These are phyloP conservation scores for Mycena galericulata DNA, from an alignment of 768 basidiomycete genomes.

Conservation along the genomic window DNA sequence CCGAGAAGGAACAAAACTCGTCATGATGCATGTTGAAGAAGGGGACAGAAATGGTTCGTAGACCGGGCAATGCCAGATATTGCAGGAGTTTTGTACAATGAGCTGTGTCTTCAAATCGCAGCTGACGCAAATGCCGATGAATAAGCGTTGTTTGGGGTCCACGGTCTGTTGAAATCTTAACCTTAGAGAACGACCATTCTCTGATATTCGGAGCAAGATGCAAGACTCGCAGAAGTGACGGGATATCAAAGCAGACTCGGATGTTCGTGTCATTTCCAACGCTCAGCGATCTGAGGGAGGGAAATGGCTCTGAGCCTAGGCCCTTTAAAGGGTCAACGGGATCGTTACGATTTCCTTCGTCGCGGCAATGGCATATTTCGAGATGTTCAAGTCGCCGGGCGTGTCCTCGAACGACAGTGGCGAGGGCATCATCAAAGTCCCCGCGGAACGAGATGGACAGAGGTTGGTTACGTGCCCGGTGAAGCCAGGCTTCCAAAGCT, in stretches of 20 bases:
- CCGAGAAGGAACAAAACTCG: not conserved
- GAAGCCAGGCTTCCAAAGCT: not conserved
- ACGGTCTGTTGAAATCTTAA: not conserved
- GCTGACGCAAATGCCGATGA: not conserved
- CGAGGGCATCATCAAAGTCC: not conserved
- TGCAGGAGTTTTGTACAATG: not conserved
- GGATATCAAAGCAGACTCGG: not conserved
- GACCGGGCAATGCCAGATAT: not conserved
- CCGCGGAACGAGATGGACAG: not conserved
- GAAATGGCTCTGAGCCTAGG: not conserved
- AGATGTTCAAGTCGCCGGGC: not conserved
- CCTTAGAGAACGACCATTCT: not conserved
- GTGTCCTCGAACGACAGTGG: not conserved
- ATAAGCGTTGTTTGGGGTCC: not conserved
- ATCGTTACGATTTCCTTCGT: too few species aligned
- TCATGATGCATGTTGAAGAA: too few species aligned
- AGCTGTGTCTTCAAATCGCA: not conserved
- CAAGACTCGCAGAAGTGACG: not conserved
- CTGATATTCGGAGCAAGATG: not conserved
- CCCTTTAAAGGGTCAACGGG: too few species aligned
- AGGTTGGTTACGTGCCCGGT: not conserved
- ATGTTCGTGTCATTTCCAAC: not conserved
- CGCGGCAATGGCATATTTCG: not conserved
- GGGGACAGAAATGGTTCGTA: not conserved
- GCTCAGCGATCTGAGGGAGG: not conserved